phyloP scores from a whole-genome alignment of 331 rosid genomes.

The Malus hybrid region DNA sequence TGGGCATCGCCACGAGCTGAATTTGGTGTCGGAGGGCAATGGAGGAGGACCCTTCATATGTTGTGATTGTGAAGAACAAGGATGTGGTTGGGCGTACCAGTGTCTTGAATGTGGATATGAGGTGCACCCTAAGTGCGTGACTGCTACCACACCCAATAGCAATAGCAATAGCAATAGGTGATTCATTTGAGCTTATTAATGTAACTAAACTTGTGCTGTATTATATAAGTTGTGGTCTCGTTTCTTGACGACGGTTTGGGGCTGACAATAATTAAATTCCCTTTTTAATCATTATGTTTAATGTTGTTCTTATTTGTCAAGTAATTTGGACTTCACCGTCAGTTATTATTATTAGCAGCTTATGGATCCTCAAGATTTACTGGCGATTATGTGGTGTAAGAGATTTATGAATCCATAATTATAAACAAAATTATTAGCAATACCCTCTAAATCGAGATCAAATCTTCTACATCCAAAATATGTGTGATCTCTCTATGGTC shows the following conservation, averaged over 20 bases:
- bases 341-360: not conserved
- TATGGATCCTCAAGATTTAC: too few relatives aligned
- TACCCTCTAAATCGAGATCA: too few relatives aligned
- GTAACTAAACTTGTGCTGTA: not conserved
- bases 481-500: too few relatives aligned
- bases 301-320: not conserved
- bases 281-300: not conserved
- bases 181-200: not conserved
- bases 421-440: too few relatives aligned
- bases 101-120: slow-evolving; percentile 91
- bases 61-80: slow-evolving; percentile 83
- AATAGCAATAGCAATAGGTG: not conserved
- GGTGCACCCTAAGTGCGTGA: slow-evolving; percentile 73
- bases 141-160: not conserved
- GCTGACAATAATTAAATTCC: not conserved
- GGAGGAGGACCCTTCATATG: slow-evolving; percentile 94
- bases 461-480: too few relatives aligned
- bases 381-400: too few relatives aligned
- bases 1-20: slow-evolving; percentile 65
- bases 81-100: slow-evolving; percentile 86
- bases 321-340: not conserved
- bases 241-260: not conserved
- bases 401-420: too few relatives aligned
- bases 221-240: not conserved
- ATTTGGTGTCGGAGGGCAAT: slow-evolving; percentile 73